These are phyloP conservation scores for Mycena rosella DNA, from an alignment of 768 basidiomycete genomes.

Conservation along the genomic window DNA sequence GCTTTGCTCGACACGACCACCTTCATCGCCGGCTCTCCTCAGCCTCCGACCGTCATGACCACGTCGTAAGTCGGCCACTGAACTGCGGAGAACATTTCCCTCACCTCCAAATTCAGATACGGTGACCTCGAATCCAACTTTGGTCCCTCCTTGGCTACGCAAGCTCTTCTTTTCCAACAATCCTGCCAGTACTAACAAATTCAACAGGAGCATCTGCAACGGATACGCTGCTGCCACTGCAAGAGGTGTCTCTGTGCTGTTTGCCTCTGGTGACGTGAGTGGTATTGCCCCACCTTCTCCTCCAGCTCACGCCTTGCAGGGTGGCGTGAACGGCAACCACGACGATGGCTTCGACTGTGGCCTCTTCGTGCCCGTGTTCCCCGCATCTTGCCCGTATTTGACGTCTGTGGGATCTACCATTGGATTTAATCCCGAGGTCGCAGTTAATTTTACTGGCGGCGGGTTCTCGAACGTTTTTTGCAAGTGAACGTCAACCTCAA, in stretches of 20 bases:
- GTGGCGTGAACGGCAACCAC: conserved; percentile 27
- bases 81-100: not conserved
- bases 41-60: conserved; percentile 62
- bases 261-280: conserved; percentile 28
- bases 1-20: conserved; percentile 46
- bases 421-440: conserved; percentile 22
- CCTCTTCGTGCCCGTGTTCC: conserved; percentile 47
- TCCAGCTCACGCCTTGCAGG: conserved; percentile 4
- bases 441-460: conserved; percentile 39
- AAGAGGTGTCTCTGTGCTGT: conserved; percentile 31
- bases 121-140: conserved; percentile 25
- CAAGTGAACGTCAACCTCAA: not conserved
- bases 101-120: conserved; percentile 17
- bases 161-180: conserved; percentile 50
- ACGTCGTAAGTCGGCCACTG: conserved; percentile 49
- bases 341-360: conserved; percentile 37
- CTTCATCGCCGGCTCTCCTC: conserved; percentile 60
- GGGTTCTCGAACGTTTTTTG: conserved; percentile 56
- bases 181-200: conserved; percentile 58
- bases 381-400: conserved; percentile 29
- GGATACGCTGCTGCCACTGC: conserved; percentile 50
- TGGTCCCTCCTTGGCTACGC: conserved; percentile 49
- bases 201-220: conserved; percentile 65
- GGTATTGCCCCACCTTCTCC: not conserved
- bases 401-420: conserved; percentile 21